Base-by-base conservation (phyloP, 768 basidiomycete species). In the Podaxis mareebaensis region DNA sequence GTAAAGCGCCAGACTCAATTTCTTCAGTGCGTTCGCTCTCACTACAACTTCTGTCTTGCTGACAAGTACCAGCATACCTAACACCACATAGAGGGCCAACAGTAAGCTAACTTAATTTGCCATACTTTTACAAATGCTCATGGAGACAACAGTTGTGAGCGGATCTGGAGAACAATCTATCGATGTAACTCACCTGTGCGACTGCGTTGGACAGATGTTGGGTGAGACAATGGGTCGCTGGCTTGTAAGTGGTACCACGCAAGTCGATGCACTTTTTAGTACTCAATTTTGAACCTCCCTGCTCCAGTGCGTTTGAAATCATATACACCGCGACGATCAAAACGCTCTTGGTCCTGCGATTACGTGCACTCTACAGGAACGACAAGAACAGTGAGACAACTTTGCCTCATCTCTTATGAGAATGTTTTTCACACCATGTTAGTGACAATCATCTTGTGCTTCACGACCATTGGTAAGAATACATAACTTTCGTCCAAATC, bases 321-420 rank as follows among this genome's bases (percentile, higher is more conserved):
- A 24, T 53, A 2, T 53, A 61, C n/a, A 61, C 60, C 5, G 51
- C 60, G 12, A 40, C 53, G 5, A 61, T 61, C 39, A 61, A 61
- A 36, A 61, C 60, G 7, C 51, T 61, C 10, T 52, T 61, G 7
- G 60, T 61, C 13, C 28, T 61, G 22, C 51, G 60, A 4, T 36
- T 61, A 6, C 60, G 60, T 11, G 52, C 60, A 10, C 46, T 61
- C 24, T 61, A 61, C 24, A 10, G 28, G 1, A 53, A 61, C 40
- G 42, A 53, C 24, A 61, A 20, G 42, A 17, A 26, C 3, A 30
- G 60, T 61, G 28, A 22, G 58, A 33, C 15, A 7, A 20, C 42
- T 5, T 53, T n/a, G 20, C 17, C 11, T 53, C 11, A n/a, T 28
- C 15, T 15, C 1, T 7, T 17, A 30, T 22, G 17, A 13, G 10